Conservation (phyloP, 257 asterid genomes). For the Scutellaria galericulata region DNA sequence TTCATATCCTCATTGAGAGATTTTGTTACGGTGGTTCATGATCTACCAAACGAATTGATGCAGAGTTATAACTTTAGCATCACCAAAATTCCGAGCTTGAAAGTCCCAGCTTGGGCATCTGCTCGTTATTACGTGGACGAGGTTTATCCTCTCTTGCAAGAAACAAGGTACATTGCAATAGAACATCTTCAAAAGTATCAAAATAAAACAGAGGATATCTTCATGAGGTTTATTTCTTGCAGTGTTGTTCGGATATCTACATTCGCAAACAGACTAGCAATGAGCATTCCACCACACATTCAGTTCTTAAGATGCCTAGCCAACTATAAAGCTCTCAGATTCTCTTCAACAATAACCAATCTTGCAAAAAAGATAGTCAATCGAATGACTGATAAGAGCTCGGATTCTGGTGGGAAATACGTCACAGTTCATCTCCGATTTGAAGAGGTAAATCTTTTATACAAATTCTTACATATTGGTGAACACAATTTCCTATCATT, state of each 20-base stretch:
- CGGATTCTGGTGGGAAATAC: slow-evolving; percentile 63
- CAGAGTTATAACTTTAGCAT: slow-evolving; percentile 67
- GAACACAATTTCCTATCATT: not conserved
- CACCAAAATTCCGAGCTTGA: slow-evolving; percentile 62
- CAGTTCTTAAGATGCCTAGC: slow-evolving; percentile 77
- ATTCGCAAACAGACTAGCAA: slow-evolving; percentile 81
- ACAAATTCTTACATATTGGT: not conserved
- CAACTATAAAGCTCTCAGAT: slow-evolving; percentile 81
- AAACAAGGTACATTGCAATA: slow-evolving; percentile 53
- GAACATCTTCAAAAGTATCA: not conserved
- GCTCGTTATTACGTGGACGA: slow-evolving; percentile 69
- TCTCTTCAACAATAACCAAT: slow-evolving; percentile 63
- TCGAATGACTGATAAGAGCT: slow-evolving; percentile 73
- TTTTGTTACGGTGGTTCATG: slow-evolving; percentile 61
- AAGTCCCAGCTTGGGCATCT: slow-evolving; percentile 83
- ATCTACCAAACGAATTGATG: slow-evolving; percentile 69
- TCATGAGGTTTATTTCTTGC: slow-evolving; percentile 26
- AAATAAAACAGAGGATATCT: not conserved
- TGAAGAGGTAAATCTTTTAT: slow-evolving; percentile 62
- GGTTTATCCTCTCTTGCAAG: slow-evolving; percentile 71
- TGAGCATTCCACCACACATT: slow-evolving; percentile 70
- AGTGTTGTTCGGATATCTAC: slow-evolving; percentile 85
- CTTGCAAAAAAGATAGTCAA: slow-evolving; percentile 57
- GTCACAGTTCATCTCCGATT: slow-evolving; percentile 85
- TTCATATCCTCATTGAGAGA: slow-evolving; percentile 69